Conservation (phyloP, 2,329 filamentous ascomycete genomes). For the Neopestalotiopsis rosae region DNA sequence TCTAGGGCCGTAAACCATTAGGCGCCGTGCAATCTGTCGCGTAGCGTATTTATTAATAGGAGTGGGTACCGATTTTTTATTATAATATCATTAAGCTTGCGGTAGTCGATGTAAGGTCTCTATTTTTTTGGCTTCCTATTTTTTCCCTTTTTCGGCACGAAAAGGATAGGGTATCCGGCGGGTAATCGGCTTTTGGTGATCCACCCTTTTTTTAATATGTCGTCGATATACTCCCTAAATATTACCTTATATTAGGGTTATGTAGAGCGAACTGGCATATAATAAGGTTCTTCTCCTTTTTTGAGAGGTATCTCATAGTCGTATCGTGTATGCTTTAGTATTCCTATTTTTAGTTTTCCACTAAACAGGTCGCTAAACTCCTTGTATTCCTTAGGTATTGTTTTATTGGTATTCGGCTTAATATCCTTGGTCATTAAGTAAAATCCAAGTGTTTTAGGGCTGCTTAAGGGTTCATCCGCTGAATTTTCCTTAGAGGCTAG, state of each 20-base stretch:
- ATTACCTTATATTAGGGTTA: background rate
- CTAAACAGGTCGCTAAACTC: conserved; percentile 8
- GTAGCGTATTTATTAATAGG: background rate
- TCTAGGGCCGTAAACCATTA: background rate
- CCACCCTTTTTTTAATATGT: conserved; percentile 8
- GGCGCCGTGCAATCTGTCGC: background rate
- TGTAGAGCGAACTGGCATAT: background rate
- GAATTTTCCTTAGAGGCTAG: background rate
- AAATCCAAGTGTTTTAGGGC: conserved; percentile 2
- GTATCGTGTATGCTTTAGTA: background rate
- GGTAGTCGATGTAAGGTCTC: background rate
- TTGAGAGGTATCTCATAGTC: background rate
- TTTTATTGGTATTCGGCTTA: background rate
- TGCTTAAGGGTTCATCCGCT: background rate
- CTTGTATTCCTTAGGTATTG: background rate
- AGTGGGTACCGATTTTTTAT: background rate
- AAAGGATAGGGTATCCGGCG: background rate
- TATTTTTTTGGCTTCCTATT: background rate
- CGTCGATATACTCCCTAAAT: background rate
- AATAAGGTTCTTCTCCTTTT: background rate
- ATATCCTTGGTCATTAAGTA: background rate
- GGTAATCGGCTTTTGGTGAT: background rate
- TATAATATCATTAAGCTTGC: background rate
- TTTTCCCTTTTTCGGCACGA: conserved; percentile 6
- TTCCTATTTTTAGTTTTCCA: conserved; percentile 7